Base-by-base conservation (phyloP, 164 flowering plant species). In the Berberis vulgaris region DNA sequence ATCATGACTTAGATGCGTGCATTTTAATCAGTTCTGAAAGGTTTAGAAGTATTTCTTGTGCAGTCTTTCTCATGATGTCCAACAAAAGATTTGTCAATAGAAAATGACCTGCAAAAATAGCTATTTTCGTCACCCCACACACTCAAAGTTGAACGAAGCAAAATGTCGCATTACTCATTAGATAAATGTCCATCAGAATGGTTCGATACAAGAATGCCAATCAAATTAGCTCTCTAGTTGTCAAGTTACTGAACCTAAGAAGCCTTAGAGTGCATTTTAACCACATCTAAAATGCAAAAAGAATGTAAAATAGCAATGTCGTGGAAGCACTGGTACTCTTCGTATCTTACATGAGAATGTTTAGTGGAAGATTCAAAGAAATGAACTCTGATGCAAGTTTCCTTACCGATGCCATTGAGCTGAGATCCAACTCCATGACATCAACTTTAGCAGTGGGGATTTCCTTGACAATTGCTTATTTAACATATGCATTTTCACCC, bases 401-500 rank as follows among this genome's bases (percentile, higher is more conserved):
- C 72, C 82, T 76, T 5, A 89, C 86, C 0, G 89, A 84, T 47
- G 75, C 82, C 73, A 84, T 49, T 49, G 96, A 89, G 60, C 82
- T 71, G 49, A 89, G 91, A 68, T 89, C 89, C 55, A 89, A 72
- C 74, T 89, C 87, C 92, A 86, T 79, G 10, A 85, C 76, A 73
- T 89, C 92, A 67, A 86, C 67, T 63, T 81, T 84, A 60, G 96
- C 87, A 57, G 65, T 46, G 7, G 93, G 84, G 12, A 62, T 77
- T 67, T 83, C 84, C 70, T 80, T 79, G 12, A 83, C 42, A 54
- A 87, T 82, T 39, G 71, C 57, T 57, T 84, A 84, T 78, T 74
- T 84, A 43, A 84, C 26, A 26, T 26, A 26, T 26, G 26, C 83
- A 6, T 71, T 69, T 66, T 7, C 62, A 45, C 88, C 93, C 10